Percentiles rank a stretch among this genome's conserved stretches.
Conservation (phyloP, 768 basidiomycete species). For the Suillus brevipes region DNA sequence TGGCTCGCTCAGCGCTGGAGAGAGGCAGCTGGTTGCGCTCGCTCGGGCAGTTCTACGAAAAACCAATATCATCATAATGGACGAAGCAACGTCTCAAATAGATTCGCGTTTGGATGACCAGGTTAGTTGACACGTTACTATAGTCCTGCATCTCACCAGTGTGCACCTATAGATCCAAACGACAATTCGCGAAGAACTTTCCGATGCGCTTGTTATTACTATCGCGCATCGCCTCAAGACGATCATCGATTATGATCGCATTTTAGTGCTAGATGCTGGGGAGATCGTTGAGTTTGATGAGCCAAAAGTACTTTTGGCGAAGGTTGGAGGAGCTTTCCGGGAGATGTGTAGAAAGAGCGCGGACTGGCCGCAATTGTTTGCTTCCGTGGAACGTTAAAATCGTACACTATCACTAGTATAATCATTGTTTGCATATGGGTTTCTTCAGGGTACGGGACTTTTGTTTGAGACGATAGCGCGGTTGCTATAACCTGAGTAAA, state of each 20-base stretch:
- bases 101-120: constrained; percentile 70
- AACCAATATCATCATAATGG: constrained; percentile 70
- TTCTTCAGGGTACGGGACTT: not conserved
- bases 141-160: not conserved
- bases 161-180: constrained; percentile 57
- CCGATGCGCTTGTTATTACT: constrained; percentile 72
- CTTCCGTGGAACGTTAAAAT: constrained; percentile 17
- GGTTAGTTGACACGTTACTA: constrained; percentile 34
- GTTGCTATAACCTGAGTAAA: not conserved
- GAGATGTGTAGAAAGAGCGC: constrained; percentile 67
- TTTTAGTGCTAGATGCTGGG: constrained; percentile 75
- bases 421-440: not conserved
- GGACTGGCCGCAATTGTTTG: constrained; percentile 46
- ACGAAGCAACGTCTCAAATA: constrained; percentile 79
- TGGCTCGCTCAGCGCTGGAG: constrained; percentile 72
- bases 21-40: constrained; percentile 72
- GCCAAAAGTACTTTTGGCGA: constrained; percentile 55
- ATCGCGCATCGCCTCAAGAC: constrained; percentile 83
- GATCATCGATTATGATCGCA: constrained; percentile 71
- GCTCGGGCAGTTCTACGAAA: constrained; percentile 67
- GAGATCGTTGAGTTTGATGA: constrained; percentile 75
- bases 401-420: constrained; percentile 1
- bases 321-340: constrained; percentile 58
- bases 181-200: constrained; percentile 73
- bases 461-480: not conserved